Evolutionary conservation across 2,329 filamentous ascomycete species (phyloP).

Genomic region (Claviceps sp.): DNA sequence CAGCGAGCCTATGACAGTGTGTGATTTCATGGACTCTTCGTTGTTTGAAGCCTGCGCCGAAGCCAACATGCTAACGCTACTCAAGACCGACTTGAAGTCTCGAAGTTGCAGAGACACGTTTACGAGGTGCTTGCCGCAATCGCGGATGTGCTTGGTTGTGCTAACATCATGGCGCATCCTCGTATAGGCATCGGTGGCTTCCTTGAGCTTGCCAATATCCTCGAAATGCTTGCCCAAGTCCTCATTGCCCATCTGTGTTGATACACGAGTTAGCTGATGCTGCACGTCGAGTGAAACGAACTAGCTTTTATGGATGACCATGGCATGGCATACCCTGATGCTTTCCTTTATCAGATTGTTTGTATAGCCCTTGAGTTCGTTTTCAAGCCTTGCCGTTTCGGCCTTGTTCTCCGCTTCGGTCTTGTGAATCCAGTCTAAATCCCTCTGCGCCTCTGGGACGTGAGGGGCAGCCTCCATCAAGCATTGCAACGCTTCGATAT

Average conservation of each 20-base stretch:
- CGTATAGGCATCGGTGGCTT: conserved; percentile 63
- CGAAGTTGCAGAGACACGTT: conserved; percentile 61
- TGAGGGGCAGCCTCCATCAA: conserved; percentile 50
- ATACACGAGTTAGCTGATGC: background rate
- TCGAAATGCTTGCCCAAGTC: conserved; percentile 80
- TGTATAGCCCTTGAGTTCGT: conserved; percentile 82
- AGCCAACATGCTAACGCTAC: conserved; percentile 49
- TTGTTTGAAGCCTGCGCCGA: conserved; percentile 34
- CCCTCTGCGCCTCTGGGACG: conserved; percentile 53
- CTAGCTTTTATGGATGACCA: background rate
- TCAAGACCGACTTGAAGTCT: conserved; percentile 60
- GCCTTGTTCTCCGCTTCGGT: conserved; percentile 52
- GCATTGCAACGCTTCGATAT: conserved; percentile 53
- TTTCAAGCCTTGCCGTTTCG: conserved; percentile 65
- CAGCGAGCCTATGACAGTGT: conserved; percentile 38
- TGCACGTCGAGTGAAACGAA: background rate
- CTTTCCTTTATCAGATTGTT: conserved; percentile 97
- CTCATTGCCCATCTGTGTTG: conserved; percentile 74
- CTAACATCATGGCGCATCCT: conserved; percentile 88
- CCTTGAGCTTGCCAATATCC: conserved; percentile 57
- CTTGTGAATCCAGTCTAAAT: conserved; percentile 62
- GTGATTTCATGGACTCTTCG: conserved; percentile 30
- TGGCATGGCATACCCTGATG: conserved; percentile 53
- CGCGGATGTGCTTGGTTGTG: conserved; percentile 67
- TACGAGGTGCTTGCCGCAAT: conserved; percentile 68